These are phyloP conservation scores for Stemphylium lycopersici DNA, from an alignment of 2,329 filamentous ascomycete species.

Conservation along the genomic window DNA sequence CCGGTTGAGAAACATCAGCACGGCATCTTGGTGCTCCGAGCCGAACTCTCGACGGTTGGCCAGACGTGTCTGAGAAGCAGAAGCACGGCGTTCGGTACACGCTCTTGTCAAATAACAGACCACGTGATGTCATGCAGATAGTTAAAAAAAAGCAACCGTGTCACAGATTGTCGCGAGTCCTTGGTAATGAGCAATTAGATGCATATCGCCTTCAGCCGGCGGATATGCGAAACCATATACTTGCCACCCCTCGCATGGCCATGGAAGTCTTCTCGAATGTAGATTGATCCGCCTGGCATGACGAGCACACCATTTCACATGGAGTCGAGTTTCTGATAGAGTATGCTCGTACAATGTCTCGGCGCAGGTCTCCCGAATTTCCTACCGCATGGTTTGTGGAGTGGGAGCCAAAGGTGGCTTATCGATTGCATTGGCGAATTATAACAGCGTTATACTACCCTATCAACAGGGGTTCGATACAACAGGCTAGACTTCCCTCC, in stretches of 20 bases:
- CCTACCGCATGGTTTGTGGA: neutral
- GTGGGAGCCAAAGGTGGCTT: too few relatives aligned
- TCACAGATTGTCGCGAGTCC: too few relatives aligned
- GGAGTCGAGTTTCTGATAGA: neutral
- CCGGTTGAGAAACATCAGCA: neutral
- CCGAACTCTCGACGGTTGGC: neutral
- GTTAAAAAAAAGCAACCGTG: too few relatives aligned
- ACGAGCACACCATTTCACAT: neutral
- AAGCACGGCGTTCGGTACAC: neutral
- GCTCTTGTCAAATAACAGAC: neutral
- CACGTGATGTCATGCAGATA: neutral
- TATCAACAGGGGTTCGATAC: too few relatives aligned
- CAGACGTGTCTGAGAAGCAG: neutral
- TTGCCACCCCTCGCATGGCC: neutral
- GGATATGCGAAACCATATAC: neutral
- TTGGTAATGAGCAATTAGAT: neutral
- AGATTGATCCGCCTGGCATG: neutral
- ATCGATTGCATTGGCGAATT: neutral
- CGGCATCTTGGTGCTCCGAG: neutral
- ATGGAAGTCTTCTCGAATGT: neutral
- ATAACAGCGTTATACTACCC: too few relatives aligned
- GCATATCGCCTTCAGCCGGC: neutral
- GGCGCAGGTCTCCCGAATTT: neutral
- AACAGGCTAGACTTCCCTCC: too few relatives aligned
- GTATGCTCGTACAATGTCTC: neutral